A percentile compares a stretch with the other conserved stretches of the same genome.
Evolutionary conservation across 2,329 filamentous ascomycete genomes (phyloP).

Genomic region (Trichoderma sp.): DNA sequence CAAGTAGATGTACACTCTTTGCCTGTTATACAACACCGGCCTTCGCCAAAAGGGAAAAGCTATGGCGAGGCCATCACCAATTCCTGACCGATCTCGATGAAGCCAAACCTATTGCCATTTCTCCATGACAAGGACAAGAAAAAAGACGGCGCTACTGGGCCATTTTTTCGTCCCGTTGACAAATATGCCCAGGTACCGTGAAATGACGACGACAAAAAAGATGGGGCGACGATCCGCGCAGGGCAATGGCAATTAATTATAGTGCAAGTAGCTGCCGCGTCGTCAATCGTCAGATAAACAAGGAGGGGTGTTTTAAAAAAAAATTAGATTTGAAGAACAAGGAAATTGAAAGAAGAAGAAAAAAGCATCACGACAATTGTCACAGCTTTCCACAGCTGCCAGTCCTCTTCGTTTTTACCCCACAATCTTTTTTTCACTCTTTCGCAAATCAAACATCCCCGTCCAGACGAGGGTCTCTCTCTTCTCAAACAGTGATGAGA

Average conservation of each 20-base stretch:
- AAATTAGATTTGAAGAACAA: background rate
- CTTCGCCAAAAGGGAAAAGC: background rate
- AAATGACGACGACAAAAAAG: background rate
- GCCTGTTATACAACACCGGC: background rate
- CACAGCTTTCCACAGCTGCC: background rate
- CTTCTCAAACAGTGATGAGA: background rate
- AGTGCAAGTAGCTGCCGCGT: background rate
- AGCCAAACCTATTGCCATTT: background rate
- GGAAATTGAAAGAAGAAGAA: background rate
- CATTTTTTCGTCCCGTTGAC: background rate
- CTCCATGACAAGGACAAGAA: background rate
- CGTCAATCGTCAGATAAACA: background rate
- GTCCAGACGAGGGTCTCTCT: background rate
- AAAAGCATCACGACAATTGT: background rate
- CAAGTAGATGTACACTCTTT: background rate
- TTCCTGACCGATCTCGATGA: background rate
- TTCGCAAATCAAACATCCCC: background rate
- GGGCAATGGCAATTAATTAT: background rate
- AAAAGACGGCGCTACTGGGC: background rate
- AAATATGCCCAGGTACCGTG: background rate
- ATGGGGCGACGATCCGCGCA: background rate
- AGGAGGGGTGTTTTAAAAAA: background rate
- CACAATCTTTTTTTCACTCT: background rate
- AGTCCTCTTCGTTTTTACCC: background rate
- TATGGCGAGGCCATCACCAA: background rate